Evolutionary conservation across 2,329 filamentous ascomycete genomes (phyloP), one percentile per base, ranked within the genome.

Genomic region (Fusarium oligoseptatum): DNA sequence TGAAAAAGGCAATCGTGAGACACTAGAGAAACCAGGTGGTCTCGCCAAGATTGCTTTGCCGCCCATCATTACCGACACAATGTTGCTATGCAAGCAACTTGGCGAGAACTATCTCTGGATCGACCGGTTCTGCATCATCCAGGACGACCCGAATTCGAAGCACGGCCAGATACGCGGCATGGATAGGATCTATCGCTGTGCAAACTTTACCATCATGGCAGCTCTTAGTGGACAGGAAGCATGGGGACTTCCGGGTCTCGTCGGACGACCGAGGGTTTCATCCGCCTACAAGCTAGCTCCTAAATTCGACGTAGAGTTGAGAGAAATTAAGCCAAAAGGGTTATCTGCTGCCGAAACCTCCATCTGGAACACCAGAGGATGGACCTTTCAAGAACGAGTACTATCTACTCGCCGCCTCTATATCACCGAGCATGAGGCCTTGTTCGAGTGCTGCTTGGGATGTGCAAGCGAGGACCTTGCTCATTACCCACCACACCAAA

Each of bases 61-160:
- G 2, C 27, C 39, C 1, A 34, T 61, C 1, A 61, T 61, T 5
- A 61, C 12, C 4, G 39, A 61, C 20, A 11, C 58, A 6, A 61
- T 48, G 27, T 2, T 34, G 4, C n/a, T 61, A 17, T 61, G 58
- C 39, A 27, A 61, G 39, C 36, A 61, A 12, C 39, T 61, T 12
- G 58, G 58, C 4, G 58, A 61, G 17, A 34, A 29, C 2, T 61
- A 45, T 17, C 58, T 61, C 27, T 61, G 58, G 58, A 48, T 61
- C 15, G 58, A 61, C 27, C 27, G 58, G 14, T 48, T 61, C 27
- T 61, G 58, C 58, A 61, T 61, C 58, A 61, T 61, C 29, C 58
- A 61, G 10, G 58, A 61, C 24, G 58, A 61, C 43, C 8, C 58
- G 8, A 14, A 32, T 27, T 48, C 58, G 11, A 61, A 61, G 8